These are phyloP conservation scores for Neonectria ditissima DNA, from an alignment of 2,329 filamentous ascomycete species.

Conservation along the genomic window DNA sequence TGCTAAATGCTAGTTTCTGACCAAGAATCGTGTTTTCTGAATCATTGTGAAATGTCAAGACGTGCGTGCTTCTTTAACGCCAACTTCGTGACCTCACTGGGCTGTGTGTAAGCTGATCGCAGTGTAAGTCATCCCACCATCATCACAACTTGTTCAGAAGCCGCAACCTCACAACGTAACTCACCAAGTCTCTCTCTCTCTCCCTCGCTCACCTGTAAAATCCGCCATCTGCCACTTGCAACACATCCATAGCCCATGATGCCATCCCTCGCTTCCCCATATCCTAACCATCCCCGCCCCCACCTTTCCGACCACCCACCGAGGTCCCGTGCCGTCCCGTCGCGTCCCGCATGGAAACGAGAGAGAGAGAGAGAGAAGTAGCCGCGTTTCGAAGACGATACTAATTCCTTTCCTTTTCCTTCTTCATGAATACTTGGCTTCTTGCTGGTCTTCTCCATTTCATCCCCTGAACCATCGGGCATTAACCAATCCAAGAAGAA, in stretches of 20 bases:
- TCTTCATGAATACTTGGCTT: background rate
- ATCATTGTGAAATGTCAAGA: background rate
- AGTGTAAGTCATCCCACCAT: too few species aligned
- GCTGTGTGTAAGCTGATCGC: too few species aligned
- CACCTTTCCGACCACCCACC: constrained; percentile 23
- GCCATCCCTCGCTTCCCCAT: background rate
- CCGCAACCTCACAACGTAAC: background rate
- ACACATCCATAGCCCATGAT: constrained; percentile 4
- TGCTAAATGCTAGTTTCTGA: too few species aligned
- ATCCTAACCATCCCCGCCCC: constrained; percentile 21
- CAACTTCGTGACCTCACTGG: too few species aligned
- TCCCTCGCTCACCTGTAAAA: background rate
- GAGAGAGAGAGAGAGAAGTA: background rate
- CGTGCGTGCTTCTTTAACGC: background rate
- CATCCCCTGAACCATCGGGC: constrained; percentile 6
- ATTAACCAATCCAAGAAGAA: background rate
- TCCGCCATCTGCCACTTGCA: constrained; percentile 1
- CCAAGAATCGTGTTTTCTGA: background rate
- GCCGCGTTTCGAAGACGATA: background rate
- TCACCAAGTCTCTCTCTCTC: background rate
- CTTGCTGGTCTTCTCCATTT: background rate
- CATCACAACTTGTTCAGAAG: too few species aligned
- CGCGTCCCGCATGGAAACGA: background rate
- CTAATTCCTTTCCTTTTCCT: background rate
- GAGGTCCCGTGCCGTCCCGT: constrained; percentile 21